phyloP scores from a whole-genome alignment of 352 stramenopile genomes.

The Nothophytophthora sp. region DNA sequence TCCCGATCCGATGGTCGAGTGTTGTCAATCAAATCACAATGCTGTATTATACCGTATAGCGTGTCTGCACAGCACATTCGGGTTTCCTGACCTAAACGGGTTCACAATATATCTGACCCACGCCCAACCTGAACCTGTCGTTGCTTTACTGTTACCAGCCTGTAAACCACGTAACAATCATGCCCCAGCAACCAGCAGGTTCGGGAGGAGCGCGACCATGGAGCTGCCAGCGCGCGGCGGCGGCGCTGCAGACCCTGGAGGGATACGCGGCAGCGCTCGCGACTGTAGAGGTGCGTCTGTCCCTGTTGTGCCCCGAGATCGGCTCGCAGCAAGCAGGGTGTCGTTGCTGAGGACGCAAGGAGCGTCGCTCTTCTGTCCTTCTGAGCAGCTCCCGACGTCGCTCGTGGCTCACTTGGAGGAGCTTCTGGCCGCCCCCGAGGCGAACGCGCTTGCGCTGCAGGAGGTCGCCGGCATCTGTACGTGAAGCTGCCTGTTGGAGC shows the following conservation, averaged over 20 bases:
- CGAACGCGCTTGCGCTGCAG: conserved; percentile 21
- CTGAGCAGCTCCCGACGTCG: conserved; percentile 18
- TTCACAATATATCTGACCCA: too few relatives aligned
- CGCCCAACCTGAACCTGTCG: neutral
- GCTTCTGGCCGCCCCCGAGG: conserved; percentile 14
- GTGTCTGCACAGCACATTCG: too few relatives aligned
- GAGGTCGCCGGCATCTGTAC: conserved; percentile 32
- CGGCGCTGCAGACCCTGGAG: conserved; percentile 24
- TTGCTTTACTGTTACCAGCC: neutral
- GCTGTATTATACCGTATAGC: too few relatives aligned
- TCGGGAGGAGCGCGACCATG: neutral
- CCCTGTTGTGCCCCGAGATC: neutral
- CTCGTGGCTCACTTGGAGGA: conserved; percentile 24
- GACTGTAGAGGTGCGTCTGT: conserved; percentile 24
- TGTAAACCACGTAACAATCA: neutral
- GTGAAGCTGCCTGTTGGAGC: too few relatives aligned
- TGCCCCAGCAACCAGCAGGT: neutral
- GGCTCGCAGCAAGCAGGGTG: neutral
- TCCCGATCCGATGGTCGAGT: too few relatives aligned
- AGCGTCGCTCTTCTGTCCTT: neutral
- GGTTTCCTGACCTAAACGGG: too few relatives aligned
- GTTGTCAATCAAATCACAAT: too few relatives aligned
- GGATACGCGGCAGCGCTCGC: conserved; percentile 29
- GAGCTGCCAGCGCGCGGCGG: conserved; percentile 23
- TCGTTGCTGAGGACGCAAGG: neutral